These are phyloP conservation scores for Suhomyces terraborum DNA, from an alignment of 1,139 yeast species.

Conservation along the genomic window DNA sequence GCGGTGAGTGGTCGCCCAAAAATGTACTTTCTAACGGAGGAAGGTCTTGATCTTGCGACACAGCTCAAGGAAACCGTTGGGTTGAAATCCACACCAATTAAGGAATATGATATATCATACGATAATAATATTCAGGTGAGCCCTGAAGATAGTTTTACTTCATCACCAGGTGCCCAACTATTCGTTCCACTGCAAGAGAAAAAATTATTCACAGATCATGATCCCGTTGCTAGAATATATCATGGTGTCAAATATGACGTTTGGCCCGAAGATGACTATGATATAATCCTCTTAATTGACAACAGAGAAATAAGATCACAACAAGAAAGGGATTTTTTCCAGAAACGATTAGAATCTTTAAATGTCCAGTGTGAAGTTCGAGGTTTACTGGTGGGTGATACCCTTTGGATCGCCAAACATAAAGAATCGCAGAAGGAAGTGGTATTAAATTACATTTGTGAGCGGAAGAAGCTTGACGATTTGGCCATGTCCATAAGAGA, in stretches of 20 bases:
- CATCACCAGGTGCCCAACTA: conserved; percentile 2
- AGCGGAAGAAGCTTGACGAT: conserved; percentile 88
- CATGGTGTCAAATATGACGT: conserved; percentile 36
- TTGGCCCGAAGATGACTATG: conserved; percentile 49
- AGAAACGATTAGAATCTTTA: conserved; percentile 49
- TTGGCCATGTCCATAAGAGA: conserved; percentile 79
- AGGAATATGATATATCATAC: conserved; percentile 14
- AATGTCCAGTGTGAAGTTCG: conserved; percentile 57
- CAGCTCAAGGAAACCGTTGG: conserved; percentile 53
- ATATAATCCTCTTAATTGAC: conserved; percentile 68
- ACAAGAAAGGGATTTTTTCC: conserved; percentile 65
- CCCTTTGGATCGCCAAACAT: conserved; percentile 83
- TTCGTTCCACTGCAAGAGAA: background rate
- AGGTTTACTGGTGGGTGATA: conserved; percentile 80
- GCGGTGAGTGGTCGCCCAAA: conserved; percentile 60
- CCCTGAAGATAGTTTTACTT: conserved; percentile 4
- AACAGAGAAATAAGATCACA: conserved; percentile 74
- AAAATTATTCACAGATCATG: conserved; percentile 21
- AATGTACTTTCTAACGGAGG: conserved; percentile 68
- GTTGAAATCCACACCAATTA: conserved; percentile 29
- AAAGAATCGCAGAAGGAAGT: conserved; percentile 59
- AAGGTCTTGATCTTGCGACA: conserved; percentile 66
- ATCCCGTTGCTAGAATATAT: conserved; percentile 24
- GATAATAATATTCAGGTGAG: conserved; percentile 5
- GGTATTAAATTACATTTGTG: conserved; percentile 77